Evolutionary conservation across 768 basidiomycete species (phyloP).

Genomic region (Tremella yokohamensis): DNA sequence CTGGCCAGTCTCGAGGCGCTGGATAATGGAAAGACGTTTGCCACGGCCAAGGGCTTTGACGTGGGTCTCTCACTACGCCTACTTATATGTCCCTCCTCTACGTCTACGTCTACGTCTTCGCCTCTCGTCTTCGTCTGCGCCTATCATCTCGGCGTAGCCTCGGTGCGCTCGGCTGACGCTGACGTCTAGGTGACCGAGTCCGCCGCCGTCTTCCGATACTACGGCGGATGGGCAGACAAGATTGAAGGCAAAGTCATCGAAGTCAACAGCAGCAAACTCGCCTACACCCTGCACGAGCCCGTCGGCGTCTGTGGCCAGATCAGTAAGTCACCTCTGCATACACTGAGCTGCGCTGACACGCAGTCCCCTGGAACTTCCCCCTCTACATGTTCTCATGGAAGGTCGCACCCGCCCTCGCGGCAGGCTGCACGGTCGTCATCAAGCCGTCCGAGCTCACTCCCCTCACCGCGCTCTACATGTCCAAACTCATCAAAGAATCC

Average conservation of each 20-base stretch:
- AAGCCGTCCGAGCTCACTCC: conserved; percentile 76
- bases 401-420: conserved; percentile 84
- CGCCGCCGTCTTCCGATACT: conserved; percentile 59
- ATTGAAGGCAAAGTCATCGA: conserved; percentile 70
- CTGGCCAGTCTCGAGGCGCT: conserved; percentile 79
- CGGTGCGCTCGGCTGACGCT: not conserved
- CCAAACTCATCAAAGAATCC: conserved; percentile 46
- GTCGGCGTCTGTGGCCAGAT: conserved; percentile 69
- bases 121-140: not conserved
- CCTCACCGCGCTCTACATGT: conserved; percentile 44
- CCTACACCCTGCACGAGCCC: conserved; percentile 72
- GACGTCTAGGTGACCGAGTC: conserved; percentile 27
- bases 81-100: not conserved
- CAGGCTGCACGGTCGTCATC: conserved; percentile 90
- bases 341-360: not conserved
- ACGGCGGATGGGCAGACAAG: conserved; percentile 96
- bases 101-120: not conserved
- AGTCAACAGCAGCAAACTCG: conserved; percentile 59
- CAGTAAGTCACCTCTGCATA: conserved; percentile 54
- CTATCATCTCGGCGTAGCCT: not conserved
- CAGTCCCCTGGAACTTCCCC: conserved; percentile 74
- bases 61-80: conserved; percentile 12
- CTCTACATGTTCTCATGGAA: conserved; percentile 63
- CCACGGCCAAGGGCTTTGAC: conserved; percentile 30
- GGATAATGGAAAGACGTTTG: conserved; percentile 81